These are phyloP conservation scores for Fusarium brevicatenulatum DNA, from an alignment of 2,329 filamentous ascomycete species.

Conservation along the genomic window DNA sequence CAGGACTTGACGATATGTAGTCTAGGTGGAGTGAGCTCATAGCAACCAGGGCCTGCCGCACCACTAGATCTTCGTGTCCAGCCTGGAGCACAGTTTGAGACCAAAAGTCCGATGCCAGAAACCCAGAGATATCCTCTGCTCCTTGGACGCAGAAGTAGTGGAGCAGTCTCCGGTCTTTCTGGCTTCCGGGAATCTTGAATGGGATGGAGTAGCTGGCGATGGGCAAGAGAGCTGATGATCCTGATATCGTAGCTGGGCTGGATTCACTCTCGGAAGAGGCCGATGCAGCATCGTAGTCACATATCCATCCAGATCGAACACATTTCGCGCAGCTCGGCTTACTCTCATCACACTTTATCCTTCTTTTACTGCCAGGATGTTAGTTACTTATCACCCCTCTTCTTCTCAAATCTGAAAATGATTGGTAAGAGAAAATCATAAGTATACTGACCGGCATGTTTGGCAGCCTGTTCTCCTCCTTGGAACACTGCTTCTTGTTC, in stretches of 20 bases:
- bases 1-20: not conserved
- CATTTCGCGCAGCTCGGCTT: conserved; percentile 2
- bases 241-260: fast-evolving
- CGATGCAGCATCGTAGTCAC: not conserved
- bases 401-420: too few species aligned
- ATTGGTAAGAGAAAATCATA: too few species aligned
- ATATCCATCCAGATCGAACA: conserved; percentile 2
- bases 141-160: conserved; percentile 24
- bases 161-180: not conserved
- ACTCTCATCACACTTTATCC: conserved; percentile 15
- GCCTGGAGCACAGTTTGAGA: conserved; percentile 1
- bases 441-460: conserved; percentile 2
- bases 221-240: not conserved
- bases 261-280: too few species aligned
- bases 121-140: conserved; percentile 2
- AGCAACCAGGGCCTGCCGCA: conserved; percentile 11
- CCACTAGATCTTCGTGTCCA: conserved; percentile 1
- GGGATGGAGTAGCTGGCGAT: conserved; percentile 11
- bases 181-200: conserved; percentile 9
- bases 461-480: conserved; percentile 12
- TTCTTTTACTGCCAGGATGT: not conserved
- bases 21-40: conserved; percentile 18
- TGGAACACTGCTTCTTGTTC: not conserved
- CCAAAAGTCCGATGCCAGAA: conserved; percentile 9
- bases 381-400: not conserved